These are phyloP conservation scores for Saccharomycopsis capsularis DNA, from an alignment of 805 yeast genomes.

Conservation along the genomic window DNA sequence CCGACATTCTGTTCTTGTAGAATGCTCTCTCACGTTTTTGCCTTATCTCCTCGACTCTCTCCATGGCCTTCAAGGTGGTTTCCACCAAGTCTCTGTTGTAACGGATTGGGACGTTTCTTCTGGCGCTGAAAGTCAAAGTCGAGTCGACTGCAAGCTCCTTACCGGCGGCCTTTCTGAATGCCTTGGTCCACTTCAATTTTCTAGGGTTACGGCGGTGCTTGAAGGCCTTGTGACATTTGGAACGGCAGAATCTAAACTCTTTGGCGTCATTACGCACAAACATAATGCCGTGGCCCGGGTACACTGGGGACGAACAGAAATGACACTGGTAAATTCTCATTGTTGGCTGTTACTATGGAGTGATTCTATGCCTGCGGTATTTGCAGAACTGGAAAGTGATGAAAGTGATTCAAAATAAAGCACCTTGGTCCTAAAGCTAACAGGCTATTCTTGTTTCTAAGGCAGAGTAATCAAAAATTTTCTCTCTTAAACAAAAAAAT, in stretches of 20 bases:
- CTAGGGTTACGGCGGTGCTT: slow-evolving; percentile 98
- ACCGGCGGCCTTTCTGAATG: slow-evolving; percentile 98
- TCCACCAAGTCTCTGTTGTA: slow-evolving; percentile 95
- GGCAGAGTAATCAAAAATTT: too few species aligned
- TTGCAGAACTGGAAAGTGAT: too few species aligned
- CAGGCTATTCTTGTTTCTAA: too few species aligned
- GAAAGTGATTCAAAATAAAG: too few species aligned
- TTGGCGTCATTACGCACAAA: slow-evolving; percentile 98
- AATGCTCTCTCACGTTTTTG: slow-evolving; percentile 95
- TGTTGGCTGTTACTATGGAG: background rate
- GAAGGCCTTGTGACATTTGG: slow-evolving; percentile 96
- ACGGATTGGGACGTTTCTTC: slow-evolving; percentile 97
- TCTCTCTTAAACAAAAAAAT: too few species aligned
- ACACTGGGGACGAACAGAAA: slow-evolving; percentile 95
- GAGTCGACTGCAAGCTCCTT: slow-evolving; percentile 97
- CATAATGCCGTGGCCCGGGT: slow-evolving; percentile 92
- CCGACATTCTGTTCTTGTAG: slow-evolving; percentile 99
- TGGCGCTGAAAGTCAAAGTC: slow-evolving; percentile 90
- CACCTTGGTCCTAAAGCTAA: too few species aligned
- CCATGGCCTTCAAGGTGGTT: slow-evolving; percentile 91
- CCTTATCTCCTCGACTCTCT: slow-evolving; percentile 92
- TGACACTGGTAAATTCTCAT: slow-evolving; percentile 92
- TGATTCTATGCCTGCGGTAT: too few species aligned
- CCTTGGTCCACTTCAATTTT: slow-evolving; percentile 97
- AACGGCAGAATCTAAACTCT: slow-evolving; percentile 94